These are phyloP conservation scores for Halophytophthora polymorphica DNA, from an alignment of 352 stramenopile species.

Conservation along the genomic window DNA sequence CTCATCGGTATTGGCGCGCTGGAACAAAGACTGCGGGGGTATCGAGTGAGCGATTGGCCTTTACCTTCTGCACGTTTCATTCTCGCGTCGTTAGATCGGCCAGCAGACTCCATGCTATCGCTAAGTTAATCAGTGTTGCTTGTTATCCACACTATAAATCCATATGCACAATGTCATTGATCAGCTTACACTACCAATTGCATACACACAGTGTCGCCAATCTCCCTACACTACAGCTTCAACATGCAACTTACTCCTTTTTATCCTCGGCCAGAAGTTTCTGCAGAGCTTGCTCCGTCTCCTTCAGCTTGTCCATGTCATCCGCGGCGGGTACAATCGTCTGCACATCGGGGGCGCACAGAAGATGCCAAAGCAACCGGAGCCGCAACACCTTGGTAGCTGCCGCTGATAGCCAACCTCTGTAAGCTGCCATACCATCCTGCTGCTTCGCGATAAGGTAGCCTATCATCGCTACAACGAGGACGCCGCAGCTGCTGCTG, in stretches of 20 bases:
- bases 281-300: conserved; percentile 1
- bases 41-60: too few relatives aligned
- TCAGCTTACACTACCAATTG: too few relatives aligned
- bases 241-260: not conserved
- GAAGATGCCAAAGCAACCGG: not conserved
- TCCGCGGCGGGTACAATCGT: not conserved
- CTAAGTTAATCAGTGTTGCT: not conserved
- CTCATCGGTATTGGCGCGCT: not conserved
- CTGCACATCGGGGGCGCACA: conserved; percentile 1
- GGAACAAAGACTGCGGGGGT: not conserved
- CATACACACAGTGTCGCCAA: too few relatives aligned
- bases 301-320: not conserved
- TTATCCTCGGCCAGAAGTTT: not conserved
- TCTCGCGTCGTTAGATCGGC: not conserved
- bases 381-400: conserved; percentile 1
- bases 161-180: too few relatives aligned
- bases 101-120: not conserved
- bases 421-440: conserved; percentile 1
- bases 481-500: conserved; percentile 1
- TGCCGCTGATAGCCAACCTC: not conserved
- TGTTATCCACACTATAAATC: not conserved
- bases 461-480: conserved; percentile 1
- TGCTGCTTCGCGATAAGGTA: not conserved
- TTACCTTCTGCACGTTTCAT: too few relatives aligned
- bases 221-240: not conserved